phyloP scores from a whole-genome alignment of 495 filamentous ascomycete species.

The Lophiotrema nucula region DNA sequence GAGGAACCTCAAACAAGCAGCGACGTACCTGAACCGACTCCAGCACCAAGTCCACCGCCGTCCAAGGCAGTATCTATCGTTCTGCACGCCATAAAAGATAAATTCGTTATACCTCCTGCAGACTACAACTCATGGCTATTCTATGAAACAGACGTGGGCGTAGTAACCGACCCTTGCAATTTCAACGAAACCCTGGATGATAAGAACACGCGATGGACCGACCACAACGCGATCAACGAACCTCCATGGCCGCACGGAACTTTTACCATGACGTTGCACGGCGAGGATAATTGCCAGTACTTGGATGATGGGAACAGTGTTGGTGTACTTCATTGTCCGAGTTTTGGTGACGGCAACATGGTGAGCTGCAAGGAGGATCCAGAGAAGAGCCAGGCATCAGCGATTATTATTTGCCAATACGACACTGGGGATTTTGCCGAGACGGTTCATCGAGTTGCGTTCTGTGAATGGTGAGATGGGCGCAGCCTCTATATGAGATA shows the following conservation, averaged over 20 bases:
- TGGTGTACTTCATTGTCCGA: not conserved
- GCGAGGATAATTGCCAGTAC: not conserved
- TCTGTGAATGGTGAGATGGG: not conserved
- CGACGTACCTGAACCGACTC: not conserved
- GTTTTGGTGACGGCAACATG: not conserved
- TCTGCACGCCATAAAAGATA: not conserved
- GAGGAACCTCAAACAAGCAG: not conserved
- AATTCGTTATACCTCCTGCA: not conserved
- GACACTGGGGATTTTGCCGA: not conserved
- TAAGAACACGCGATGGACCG: not conserved
- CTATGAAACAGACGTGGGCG: not conserved
- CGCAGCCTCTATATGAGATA: not conserved
- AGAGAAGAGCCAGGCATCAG: not conserved
- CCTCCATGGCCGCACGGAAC: constrained; percentile 1
- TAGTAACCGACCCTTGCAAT: not conserved
- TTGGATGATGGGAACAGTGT: not conserved
- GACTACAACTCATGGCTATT: not conserved
- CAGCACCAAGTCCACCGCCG: not conserved
- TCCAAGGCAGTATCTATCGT: not conserved
- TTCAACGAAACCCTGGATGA: not conserved
- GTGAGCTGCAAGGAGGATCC: not conserved
- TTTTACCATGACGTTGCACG: not conserved
- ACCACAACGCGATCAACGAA: not conserved
- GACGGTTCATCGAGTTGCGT: not conserved
- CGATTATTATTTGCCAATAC: not conserved